Percentiles rank a stretch among this genome's conserved stretches.
phyloP scores from a whole-genome alignment of 176 grass and related monocot species.

The Microstegium vimineum region DNA sequence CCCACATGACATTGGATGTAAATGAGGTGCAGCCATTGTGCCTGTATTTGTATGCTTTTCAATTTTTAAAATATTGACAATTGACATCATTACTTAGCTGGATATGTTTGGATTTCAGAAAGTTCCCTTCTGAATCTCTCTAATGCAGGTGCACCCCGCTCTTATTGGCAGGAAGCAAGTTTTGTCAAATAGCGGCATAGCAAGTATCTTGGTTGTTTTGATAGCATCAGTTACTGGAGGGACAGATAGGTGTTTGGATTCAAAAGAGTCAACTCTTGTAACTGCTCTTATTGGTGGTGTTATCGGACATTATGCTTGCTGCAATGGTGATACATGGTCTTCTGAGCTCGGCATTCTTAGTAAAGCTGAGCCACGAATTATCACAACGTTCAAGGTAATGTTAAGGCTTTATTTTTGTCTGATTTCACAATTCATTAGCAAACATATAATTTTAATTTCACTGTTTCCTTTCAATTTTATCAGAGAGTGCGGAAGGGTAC shows the following conservation, averaged over 20 bases:
- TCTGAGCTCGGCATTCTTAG: constrained; percentile 94
- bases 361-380: constrained; percentile 72
- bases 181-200: constrained; percentile 82
- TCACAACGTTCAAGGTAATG: constrained; percentile 79
- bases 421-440: not conserved
- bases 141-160: constrained; percentile 49
- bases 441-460: not conserved
- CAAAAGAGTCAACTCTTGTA: constrained; percentile 58
- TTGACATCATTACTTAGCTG: constrained; percentile 1
- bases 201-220: constrained; percentile 69
- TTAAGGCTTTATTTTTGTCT: not conserved
- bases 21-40: not conserved
- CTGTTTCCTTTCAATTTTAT: constrained; percentile 10
- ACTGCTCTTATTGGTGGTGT: constrained; percentile 90
- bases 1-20: not conserved
- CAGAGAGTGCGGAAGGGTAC: constrained; percentile 82
- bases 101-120: constrained; percentile 33
- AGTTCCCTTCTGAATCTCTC: constrained; percentile 41
- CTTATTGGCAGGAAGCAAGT: constrained; percentile 92
- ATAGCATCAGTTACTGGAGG: constrained; percentile 51
- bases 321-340: constrained; percentile 98
- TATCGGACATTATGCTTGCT: constrained; percentile 89
- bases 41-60: not conserved
- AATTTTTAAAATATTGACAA: constrained; percentile 5
- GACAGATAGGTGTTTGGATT: constrained; percentile 80